These are phyloP conservation scores for Hypoxylon sp. DNA, from an alignment of 2,329 filamentous ascomycete genomes.

Conservation along the genomic window DNA sequence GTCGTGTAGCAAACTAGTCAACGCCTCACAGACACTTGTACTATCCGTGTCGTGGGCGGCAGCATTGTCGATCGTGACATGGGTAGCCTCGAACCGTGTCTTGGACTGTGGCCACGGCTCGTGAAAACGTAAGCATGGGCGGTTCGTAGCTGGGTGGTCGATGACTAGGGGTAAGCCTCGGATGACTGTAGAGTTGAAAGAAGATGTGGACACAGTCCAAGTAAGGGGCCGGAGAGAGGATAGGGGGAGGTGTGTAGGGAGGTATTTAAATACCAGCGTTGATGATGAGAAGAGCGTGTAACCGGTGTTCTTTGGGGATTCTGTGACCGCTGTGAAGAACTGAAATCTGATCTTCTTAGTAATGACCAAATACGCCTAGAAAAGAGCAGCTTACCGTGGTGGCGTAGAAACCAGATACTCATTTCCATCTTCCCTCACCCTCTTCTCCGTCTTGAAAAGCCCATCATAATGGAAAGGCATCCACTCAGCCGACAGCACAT, in stretches of 20 bases:
- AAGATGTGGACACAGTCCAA: constrained; percentile 63
- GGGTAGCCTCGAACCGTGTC: constrained; percentile 63
- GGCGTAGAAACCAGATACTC: constrained; percentile 59
- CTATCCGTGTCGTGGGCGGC: constrained; percentile 35
- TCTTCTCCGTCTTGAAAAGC: constrained; percentile 65
- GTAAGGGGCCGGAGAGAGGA: constrained; percentile 57
- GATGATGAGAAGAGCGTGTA: constrained; percentile 68
- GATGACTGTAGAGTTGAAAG: constrained; percentile 61
- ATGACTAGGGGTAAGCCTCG: constrained; percentile 60
- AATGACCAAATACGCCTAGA: background rate
- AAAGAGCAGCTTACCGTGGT: constrained; percentile 55
- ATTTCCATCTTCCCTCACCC: constrained; percentile 55
- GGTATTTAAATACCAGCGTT: constrained; percentile 62
- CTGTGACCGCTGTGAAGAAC: constrained; percentile 62
- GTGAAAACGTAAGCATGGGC: constrained; percentile 66
- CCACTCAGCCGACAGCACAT: constrained; percentile 65
- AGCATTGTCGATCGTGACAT: constrained; percentile 58
- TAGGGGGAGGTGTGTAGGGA: constrained; percentile 55
- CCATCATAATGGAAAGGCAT: constrained; percentile 72
- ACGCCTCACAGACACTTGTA: constrained; percentile 53
- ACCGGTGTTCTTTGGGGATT: constrained; percentile 64
- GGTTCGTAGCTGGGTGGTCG: constrained; percentile 60
- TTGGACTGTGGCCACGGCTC: constrained; percentile 67
- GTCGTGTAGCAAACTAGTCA: constrained; percentile 63
- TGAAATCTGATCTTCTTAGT: constrained; percentile 58